Conservation (phyloP, 805 yeast genomes). For the Schizosaccharomyces lindneri region DNA sequence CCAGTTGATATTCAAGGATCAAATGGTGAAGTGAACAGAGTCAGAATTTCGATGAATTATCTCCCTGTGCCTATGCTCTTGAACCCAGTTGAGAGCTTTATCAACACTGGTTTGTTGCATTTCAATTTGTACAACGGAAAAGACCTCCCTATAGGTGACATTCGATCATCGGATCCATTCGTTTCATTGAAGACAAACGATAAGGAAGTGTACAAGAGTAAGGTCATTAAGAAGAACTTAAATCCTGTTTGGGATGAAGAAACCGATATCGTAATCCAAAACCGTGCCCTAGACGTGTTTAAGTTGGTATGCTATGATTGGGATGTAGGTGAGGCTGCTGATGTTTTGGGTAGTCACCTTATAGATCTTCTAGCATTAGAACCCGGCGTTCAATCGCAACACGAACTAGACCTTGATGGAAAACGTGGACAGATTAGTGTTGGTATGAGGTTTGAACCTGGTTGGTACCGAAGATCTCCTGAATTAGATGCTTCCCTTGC, state of each 20-base stretch:
- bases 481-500: constrained; percentile 36
- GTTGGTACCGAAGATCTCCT: constrained; percentile 30
- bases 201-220: constrained; percentile 39
- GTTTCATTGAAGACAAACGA: constrained; percentile 44
- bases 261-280: constrained; percentile 28
- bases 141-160: constrained; percentile 55
- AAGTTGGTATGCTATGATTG: constrained; percentile 50
- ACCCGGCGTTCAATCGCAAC: constrained; percentile 28
- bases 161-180: constrained; percentile 70
- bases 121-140: constrained; percentile 40
- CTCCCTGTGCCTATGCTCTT: constrained; percentile 43
- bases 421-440: constrained; percentile 23
- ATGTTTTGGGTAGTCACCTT: constrained; percentile 41
- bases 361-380: constrained; percentile 36
- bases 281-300: constrained; percentile 36
- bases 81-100: constrained; percentile 51
- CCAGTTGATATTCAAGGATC: not conserved
- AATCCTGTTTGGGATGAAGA: constrained; percentile 77
- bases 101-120: constrained; percentile 46
- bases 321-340: constrained; percentile 85
- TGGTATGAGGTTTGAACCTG: constrained; percentile 19
- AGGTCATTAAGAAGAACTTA: constrained; percentile 62
- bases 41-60: constrained; percentile 35
- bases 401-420: constrained; percentile 28
- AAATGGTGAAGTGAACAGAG: constrained; percentile 3